Evolutionary conservation across 2,329 filamentous ascomycete species (phyloP).

Genomic region (Talaromyces sp.): DNA sequence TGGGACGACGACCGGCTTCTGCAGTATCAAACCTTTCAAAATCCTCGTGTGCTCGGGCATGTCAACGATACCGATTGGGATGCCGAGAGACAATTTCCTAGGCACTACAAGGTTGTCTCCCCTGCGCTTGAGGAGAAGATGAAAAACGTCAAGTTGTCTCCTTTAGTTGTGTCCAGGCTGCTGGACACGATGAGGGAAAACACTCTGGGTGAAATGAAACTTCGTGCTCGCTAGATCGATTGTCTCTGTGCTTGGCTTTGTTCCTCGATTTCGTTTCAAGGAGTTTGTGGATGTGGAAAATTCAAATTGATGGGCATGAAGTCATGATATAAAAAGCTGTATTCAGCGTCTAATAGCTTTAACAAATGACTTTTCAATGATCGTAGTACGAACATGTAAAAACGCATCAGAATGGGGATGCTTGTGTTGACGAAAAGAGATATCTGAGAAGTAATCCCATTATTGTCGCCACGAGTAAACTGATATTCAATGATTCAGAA

Average conservation of each 20-base stretch:
- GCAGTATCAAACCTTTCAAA: neutral
- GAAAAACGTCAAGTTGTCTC: neutral
- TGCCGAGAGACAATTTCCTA: neutral
- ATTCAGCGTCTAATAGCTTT: neutral
- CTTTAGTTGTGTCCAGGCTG: neutral
- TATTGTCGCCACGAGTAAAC: too few species aligned
- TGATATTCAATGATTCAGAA: too few species aligned
- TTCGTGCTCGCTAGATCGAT: neutral
- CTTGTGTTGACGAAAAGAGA: too few species aligned
- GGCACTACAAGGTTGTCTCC: neutral
- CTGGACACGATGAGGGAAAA: neutral
- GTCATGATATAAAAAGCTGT: neutral
- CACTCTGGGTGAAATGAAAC: neutral
- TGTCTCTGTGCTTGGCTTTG: neutral
- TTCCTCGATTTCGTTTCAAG: neutral
- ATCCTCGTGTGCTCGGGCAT: neutral
- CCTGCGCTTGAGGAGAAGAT: neutral
- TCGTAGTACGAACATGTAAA: too few species aligned
- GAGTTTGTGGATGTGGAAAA: neutral
- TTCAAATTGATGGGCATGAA: neutral
- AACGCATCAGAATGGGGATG: too few species aligned
- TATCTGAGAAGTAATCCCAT: too few species aligned
- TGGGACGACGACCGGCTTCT: neutral
- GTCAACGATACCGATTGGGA: neutral
- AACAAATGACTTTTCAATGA: neutral